A percentile compares a stretch with the other conserved stretches of the same genome.
Evolutionary conservation across 768 basidiomycete genomes (phyloP).

Genomic region (Leccinum truebloodii): DNA sequence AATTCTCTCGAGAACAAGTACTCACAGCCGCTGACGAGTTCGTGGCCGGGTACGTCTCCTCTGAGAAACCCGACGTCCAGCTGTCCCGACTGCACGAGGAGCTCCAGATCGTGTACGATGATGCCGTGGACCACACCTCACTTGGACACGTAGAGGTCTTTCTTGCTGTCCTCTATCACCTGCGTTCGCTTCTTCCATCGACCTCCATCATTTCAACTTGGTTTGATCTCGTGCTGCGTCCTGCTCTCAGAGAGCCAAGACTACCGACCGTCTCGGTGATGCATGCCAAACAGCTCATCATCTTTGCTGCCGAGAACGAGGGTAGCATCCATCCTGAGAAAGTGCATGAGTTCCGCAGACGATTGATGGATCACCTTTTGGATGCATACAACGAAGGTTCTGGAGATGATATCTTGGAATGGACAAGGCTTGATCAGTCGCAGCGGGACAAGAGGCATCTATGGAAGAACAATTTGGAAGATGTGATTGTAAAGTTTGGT

Average conservation of each 20-base stretch:
- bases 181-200: slow-evolving; percentile 60
- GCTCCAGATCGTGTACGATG: slow-evolving; percentile 61
- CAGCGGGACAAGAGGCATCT: slow-evolving; percentile 58
- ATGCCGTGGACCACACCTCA: slow-evolving; percentile 63
- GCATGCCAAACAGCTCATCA: slow-evolving; percentile 72
- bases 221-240: slow-evolving; percentile 80
- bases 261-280: slow-evolving; percentile 57
- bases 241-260: slow-evolving; percentile 73
- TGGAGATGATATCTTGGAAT: slow-evolving; percentile 71
- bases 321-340: slow-evolving; percentile 48
- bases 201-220: slow-evolving; percentile 72
- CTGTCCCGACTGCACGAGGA: slow-evolving; percentile 63
- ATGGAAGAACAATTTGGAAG: slow-evolving; percentile 82
- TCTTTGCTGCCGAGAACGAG: slow-evolving; percentile 55
- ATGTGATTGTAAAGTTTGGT: slow-evolving; percentile 67
- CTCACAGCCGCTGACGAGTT: slow-evolving; percentile 56
- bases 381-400: slow-evolving; percentile 78
- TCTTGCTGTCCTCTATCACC: slow-evolving; percentile 62
- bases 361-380: slow-evolving; percentile 70
- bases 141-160: slow-evolving; percentile 65
- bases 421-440: slow-evolving; percentile 63
- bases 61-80: slow-evolving; percentile 45
- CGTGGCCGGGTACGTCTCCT: slow-evolving; percentile 49
- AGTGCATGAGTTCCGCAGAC: slow-evolving; percentile 64
- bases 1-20: slow-evolving; percentile 49